phyloP scores from a whole-genome alignment of 352 stramenopile genomes.

The Pythium sukuiense region DNA sequence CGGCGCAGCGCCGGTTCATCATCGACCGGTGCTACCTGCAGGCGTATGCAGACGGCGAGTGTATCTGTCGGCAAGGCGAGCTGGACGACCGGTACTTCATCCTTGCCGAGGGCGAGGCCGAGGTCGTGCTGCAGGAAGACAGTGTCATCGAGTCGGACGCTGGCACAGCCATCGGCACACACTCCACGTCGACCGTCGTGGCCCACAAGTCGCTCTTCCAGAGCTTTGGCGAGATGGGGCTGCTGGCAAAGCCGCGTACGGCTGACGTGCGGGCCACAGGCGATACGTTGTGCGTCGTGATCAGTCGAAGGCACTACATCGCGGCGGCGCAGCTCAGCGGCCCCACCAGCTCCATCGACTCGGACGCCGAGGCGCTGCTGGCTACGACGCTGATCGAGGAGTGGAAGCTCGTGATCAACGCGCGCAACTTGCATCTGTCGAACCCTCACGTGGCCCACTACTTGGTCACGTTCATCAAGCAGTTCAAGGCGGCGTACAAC shows the following conservation, averaged over 20 bases:
- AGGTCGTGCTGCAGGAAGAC: slow-evolving; percentile 52
- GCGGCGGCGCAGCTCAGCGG: slow-evolving; percentile 39
- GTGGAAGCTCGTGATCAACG: slow-evolving; percentile 64
- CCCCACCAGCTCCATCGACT: slow-evolving; percentile 32
- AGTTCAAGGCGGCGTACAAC: slow-evolving; percentile 76
- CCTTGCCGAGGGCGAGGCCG: slow-evolving; percentile 55
- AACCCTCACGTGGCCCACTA: slow-evolving; percentile 69
- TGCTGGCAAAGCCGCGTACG: slow-evolving; percentile 57
- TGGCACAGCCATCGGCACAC: neutral
- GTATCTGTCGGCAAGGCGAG: slow-evolving; percentile 59
- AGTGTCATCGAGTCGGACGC: neutral
- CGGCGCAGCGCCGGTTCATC: slow-evolving; percentile 39
- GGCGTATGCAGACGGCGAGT: slow-evolving; percentile 41
- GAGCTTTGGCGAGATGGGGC: slow-evolving; percentile 80
- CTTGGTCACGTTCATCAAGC: slow-evolving; percentile 72
- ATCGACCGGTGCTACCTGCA: slow-evolving; percentile 53
- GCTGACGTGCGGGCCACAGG: slow-evolving; percentile 49
- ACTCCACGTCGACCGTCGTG: slow-evolving; percentile 33
- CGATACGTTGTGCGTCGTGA: slow-evolving; percentile 40
- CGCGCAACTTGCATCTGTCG: slow-evolving; percentile 57
- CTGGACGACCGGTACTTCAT: slow-evolving; percentile 70
- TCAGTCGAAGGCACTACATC: slow-evolving; percentile 54
- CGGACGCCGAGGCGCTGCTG: slow-evolving; percentile 53
- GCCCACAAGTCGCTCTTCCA: slow-evolving; percentile 62
- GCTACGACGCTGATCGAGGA: slow-evolving; percentile 70